Base-by-base conservation (phyloP, 2,329 filamentous ascomycete genomes). In the Emergomyces orientalis region DNA sequence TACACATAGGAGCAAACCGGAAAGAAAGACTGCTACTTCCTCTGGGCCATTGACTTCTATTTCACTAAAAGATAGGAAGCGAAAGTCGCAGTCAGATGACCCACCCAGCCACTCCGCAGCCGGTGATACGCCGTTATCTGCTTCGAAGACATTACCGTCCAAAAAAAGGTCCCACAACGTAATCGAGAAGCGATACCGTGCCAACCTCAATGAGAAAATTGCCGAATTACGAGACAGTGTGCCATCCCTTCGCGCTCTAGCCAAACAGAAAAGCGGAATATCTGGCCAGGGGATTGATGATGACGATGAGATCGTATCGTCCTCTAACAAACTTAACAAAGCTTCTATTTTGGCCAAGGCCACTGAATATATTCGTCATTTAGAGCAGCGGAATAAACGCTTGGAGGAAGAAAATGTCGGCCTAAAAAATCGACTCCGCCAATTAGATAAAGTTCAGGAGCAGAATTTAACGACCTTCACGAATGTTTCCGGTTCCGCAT, bases 111-210 rank as follows among this genome's bases (percentile, higher is more conserved):
- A 67, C 0, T 66, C 71, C 51, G 76, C 76, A 17, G 80, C 82
- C 5, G 81, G 86, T 27, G 80, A 82, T 85, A n/a, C 84, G 86
- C 58, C 84, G 7, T 59, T 65, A 5, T 67, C 69, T 1, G 69
- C 70, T 47, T 45, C 64, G 37, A 76, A 87, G 14, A 80, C 85
- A 82, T 67, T 83, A 80, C 69, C 86, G 82, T 70, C 80, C 71
- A 97, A 96, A 81, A 97, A 97, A 82, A 95, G 92, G 39, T 91
- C 93, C 1, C 93, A 97, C 77, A 97, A 97, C 76, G 94, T 97
- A 83, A 97, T 97, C 66, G 93, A 97, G 78, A 97, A 97, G 81
- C 82, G 93, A 67, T 97, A 97, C 75, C 87, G 93, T 70, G 96
- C 90, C 61, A 97, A 97, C 71, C 82, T 97, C 63, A 97, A 97